Evolutionary conservation across 129 eudicot species (phyloP), one percentile per base, ranked within the genome.

Genomic region (Pulicaria dysenterica): DNA sequence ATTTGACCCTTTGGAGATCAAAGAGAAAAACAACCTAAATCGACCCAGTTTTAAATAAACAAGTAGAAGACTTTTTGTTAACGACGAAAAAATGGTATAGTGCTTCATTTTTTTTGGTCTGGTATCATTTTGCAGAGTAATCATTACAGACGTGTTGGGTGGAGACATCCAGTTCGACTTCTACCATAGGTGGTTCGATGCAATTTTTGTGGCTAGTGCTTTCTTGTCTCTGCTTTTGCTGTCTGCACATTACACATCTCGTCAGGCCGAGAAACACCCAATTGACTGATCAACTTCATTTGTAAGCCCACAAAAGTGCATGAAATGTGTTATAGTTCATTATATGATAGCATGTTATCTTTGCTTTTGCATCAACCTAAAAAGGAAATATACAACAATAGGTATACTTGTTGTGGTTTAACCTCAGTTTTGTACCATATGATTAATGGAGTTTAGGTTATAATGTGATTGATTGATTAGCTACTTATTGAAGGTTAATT

Each of bases 111-210:
- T 2, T 67, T 19, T 65, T 10, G 4, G 3, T 16, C 1, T 47
- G 36, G 45, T 37, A 39, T 31, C 16, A 3, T 53, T 64, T 82
- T 67, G 79, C 94, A 94, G 99, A 91, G 80, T 90, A 73, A 94
- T 94, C 15, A 94, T 94, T 63, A 94, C 99, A 17, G 99, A 94
- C 54, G 97, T 94, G 42, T 81, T 94, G 77, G 98, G 98, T 56
- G 98, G 98, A 49, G 99, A 94, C 70, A 94, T 94, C 64, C 99
- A 94, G 64, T 94, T 94, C 50, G 99, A 94, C 79, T 90, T 94
- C 75, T 94, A 94, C 80, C 99, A 94, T 73, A 78, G 96, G 56
- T 94, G 99, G 99, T 94, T 94, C 34, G 99, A 94, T 69, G 99
- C 99, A 16, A 94, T 94, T 13, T 94, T 94, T 78, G 99, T 86